Percentiles rank a stretch among this genome's conserved stretches.
Evolutionary conservation across 345 rosid species (phyloP).

Genomic region (Rhizophora apiculata): DNA sequence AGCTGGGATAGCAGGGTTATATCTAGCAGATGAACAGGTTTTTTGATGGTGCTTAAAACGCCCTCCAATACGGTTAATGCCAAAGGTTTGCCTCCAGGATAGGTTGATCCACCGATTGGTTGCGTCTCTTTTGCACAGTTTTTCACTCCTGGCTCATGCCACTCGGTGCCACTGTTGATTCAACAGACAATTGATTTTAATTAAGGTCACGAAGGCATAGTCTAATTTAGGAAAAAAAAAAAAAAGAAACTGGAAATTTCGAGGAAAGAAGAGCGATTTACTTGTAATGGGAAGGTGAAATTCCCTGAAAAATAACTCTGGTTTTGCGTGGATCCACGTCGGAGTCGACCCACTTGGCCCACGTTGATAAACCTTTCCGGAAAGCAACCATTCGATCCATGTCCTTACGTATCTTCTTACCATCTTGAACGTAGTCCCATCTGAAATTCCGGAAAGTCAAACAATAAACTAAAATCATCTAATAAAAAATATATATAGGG

Average conservation of each 20-base stretch:
- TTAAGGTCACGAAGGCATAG: too few species aligned
- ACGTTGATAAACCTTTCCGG: conserved; percentile 58
- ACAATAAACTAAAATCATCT: background rate
- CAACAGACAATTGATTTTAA: too few species aligned
- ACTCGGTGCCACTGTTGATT: conserved; percentile 42
- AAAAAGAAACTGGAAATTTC: too few species aligned
- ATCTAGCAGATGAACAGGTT: conserved; percentile 53
- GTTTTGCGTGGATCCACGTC: conserved; percentile 61
- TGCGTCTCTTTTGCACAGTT: conserved; percentile 43
- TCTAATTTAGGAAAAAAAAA: background rate
- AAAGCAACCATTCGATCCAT: conserved; percentile 83
- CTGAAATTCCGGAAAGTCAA: conserved; percentile 29
- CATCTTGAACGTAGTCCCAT: conserved; percentile 75
- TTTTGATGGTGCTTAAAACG: conserved; percentile 34
- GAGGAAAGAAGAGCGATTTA: conserved; percentile 18
- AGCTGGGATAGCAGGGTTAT: conserved; percentile 62
- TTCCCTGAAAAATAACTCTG: conserved; percentile 66
- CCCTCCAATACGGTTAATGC: conserved; percentile 42
- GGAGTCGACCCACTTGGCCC: conserved; percentile 86
- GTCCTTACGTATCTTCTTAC: conserved; percentile 35
- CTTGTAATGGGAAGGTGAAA: conserved; percentile 81
- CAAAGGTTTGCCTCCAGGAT: conserved; percentile 35
- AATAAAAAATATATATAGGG: too few species aligned
- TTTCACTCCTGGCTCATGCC: conserved; percentile 51
- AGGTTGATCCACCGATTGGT: conserved; percentile 42